phyloP scores from a whole-genome alignment of 2,329 filamentous ascomycete species.

The Ceratocystis destructans region DNA sequence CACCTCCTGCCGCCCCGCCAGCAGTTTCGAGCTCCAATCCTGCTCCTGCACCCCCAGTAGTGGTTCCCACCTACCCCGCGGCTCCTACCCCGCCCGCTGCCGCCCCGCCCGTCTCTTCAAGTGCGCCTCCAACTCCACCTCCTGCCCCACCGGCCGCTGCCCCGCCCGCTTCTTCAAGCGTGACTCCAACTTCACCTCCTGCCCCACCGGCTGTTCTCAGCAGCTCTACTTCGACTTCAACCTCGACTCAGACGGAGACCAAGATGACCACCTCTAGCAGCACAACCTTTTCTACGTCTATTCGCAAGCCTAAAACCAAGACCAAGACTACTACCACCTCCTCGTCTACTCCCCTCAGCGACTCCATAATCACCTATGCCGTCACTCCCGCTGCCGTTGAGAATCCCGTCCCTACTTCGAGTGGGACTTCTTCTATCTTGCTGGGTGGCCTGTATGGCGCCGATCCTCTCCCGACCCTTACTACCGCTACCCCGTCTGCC shows the following conservation, averaged over 20 bases:
- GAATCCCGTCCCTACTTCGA: not conserved
- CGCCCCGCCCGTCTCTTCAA: not conserved
- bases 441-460: not conserved
- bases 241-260: not conserved
- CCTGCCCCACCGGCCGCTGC: not conserved
- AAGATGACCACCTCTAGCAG: conserved; percentile 7
- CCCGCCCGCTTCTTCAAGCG: not conserved
- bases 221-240: conserved; percentile 5
- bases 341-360: conserved; percentile 8
- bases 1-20: not conserved
- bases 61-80: not conserved
- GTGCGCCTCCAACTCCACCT: not conserved
- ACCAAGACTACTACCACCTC: not conserved
- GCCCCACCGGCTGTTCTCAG: not conserved
- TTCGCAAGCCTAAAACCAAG: conserved; percentile 8
- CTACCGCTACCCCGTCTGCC: not conserved
- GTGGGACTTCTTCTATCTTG: not conserved
- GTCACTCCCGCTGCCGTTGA: not conserved
- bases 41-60: not conserved
- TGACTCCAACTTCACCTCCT: not conserved
- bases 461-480: not conserved
- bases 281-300: conserved; percentile 8
- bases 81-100: not conserved
- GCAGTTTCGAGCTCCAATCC: not conserved
- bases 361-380: conserved; percentile 13